Conservation (phyloP, 2,329 filamentous ascomycete species). For the Colletotrichum simmondsii region DNA sequence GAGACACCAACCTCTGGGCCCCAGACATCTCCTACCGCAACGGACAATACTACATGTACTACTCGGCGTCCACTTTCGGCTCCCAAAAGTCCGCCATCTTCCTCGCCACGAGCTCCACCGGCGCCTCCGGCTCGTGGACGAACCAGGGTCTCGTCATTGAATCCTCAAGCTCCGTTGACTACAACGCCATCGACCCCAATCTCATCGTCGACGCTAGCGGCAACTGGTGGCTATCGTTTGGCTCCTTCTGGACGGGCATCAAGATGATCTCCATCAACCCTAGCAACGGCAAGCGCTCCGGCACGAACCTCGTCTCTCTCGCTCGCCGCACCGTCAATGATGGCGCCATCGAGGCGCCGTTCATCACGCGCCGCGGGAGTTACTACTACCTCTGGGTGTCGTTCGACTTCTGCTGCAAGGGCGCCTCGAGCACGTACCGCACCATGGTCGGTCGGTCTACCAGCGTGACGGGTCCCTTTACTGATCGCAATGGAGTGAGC, state of each 20-base stretch:
- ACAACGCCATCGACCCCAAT: constrained; percentile 45
- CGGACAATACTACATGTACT: constrained; percentile 45
- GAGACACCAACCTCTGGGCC: constrained; percentile 54
- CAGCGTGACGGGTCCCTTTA: constrained; percentile 42
- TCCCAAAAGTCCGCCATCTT: constrained; percentile 43
- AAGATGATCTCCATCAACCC: constrained; percentile 42
- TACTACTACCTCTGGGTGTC: constrained; percentile 47
- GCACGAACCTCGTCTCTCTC: constrained; percentile 39
- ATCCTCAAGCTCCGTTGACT: constrained; percentile 37
- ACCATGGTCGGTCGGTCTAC: constrained; percentile 46
- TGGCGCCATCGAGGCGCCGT: constrained; percentile 43
- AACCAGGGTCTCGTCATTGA: constrained; percentile 43
- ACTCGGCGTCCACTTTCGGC: constrained; percentile 45
- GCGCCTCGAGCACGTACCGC: constrained; percentile 44
- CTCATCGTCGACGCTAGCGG: constrained; percentile 41
- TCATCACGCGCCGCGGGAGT: constrained; percentile 41
- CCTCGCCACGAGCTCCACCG: constrained; percentile 43
- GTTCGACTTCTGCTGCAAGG: constrained; percentile 44
- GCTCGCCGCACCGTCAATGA: constrained; percentile 37
- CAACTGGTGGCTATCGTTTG: constrained; percentile 45
- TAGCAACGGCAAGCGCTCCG: constrained; percentile 39
- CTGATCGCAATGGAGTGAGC: constrained; percentile 39
- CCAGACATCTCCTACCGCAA: constrained; percentile 61
- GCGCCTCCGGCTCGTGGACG: constrained; percentile 43
- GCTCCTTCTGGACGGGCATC: constrained; percentile 46